phyloP scores from a whole-genome alignment of 805 yeast species.

The Ogataea nitratoaversa region DNA sequence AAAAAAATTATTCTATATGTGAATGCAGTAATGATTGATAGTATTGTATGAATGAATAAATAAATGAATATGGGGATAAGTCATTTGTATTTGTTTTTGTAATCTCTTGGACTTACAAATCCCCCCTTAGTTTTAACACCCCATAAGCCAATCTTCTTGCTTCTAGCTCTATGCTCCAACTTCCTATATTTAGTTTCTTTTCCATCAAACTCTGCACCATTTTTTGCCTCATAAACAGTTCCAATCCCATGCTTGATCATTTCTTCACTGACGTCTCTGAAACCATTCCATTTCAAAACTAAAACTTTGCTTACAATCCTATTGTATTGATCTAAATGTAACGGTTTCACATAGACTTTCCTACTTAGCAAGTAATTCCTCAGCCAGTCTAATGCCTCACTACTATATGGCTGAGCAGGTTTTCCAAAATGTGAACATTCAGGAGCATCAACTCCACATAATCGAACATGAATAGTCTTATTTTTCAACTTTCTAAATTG shows the following conservation, averaged over 20 bases:
- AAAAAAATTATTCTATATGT: too few species aligned
- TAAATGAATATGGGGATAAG: too few species aligned
- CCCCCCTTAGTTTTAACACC: slow-evolving; percentile 38
- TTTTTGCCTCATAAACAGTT: slow-evolving; percentile 79
- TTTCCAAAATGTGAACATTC: slow-evolving; percentile 93
- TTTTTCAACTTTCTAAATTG: slow-evolving; percentile 43
- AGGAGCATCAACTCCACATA: slow-evolving; percentile 96
- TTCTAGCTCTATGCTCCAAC: slow-evolving; percentile 60
- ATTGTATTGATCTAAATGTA: slow-evolving; percentile 81
- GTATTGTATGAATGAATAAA: too few species aligned
- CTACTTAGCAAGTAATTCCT: slow-evolving; percentile 60
- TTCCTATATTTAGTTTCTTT: slow-evolving; percentile 53
- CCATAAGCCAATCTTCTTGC: slow-evolving; percentile 66
- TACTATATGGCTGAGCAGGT: slow-evolving; percentile 83
- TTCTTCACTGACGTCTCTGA: slow-evolving; percentile 77
- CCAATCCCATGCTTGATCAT: slow-evolving; percentile 84
- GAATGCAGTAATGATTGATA: too few species aligned
- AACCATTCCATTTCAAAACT: slow-evolving; percentile 60
- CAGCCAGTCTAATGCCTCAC: slow-evolving; percentile 82
- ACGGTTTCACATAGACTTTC: slow-evolving; percentile 70
- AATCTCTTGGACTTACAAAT: slow-evolving; percentile 72
- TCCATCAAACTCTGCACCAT: slow-evolving; percentile 83
- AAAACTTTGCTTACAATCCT: slow-evolving; percentile 78
- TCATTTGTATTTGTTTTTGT: slow-evolving; percentile 45
- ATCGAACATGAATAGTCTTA: slow-evolving; percentile 72